phyloP scores from a whole-genome alignment of 2,329 filamentous ascomycete species.

The Tolypocladium inflatum region DNA sequence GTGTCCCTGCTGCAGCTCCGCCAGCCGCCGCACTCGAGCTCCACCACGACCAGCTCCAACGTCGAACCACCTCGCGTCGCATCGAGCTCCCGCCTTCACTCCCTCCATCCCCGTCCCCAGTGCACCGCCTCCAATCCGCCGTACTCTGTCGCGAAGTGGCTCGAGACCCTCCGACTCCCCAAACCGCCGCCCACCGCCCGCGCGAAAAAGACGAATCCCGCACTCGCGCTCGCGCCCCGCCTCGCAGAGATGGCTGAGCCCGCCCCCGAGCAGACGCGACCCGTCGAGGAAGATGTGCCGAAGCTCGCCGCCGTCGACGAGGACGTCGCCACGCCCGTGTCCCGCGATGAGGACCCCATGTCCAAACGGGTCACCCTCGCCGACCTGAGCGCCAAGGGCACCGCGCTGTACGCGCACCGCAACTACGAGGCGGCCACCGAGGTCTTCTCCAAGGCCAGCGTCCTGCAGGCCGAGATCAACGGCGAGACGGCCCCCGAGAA shows the following conservation, averaged over 20 bases:
- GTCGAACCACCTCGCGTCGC: neutral
- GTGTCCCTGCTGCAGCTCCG: neutral
- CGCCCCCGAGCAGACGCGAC: neutral
- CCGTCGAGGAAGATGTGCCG: neutral
- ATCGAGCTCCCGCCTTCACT: neutral
- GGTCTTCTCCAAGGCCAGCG: slow-evolving; percentile 77
- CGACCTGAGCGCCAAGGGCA: slow-evolving; percentile 71
- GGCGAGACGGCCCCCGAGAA: slow-evolving; percentile 88
- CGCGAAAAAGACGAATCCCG: neutral
- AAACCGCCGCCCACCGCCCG: neutral
- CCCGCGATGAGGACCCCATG: slow-evolving; percentile 33
- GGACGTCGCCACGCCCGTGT: slow-evolving; percentile 13
- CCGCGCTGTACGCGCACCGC: slow-evolving; percentile 79
- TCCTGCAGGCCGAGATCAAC: slow-evolving; percentile 83
- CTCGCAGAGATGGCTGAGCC: neutral
- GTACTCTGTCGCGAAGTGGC: neutral
- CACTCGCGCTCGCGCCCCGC: neutral
- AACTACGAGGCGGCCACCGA: slow-evolving; percentile 82
- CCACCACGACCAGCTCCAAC: neutral
- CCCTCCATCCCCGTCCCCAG: neutral
- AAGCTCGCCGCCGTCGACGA: slow-evolving; percentile 7
- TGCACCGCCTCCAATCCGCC: neutral
- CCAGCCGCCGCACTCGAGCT: neutral
- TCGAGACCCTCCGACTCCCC: neutral
- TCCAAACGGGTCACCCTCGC: slow-evolving; percentile 57